Percentiles rank a stretch among this genome's conserved stretches.
phyloP scores from a whole-genome alignment of 2,329 filamentous ascomycete genomes.

The Claviceps digitariae region DNA sequence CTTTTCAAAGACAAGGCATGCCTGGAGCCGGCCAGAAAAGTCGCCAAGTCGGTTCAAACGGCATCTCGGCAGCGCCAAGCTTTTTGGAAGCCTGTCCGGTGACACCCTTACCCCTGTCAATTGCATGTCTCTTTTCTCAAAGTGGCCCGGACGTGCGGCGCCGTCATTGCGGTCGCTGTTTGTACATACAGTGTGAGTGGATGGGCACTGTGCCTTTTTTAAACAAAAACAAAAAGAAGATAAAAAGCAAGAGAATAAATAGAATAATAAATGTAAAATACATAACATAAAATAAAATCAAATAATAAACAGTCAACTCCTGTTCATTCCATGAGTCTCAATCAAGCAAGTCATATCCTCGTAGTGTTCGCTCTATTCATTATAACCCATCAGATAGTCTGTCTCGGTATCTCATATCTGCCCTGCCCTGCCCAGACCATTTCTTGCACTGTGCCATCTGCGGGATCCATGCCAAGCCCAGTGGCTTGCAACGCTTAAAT shows the following conservation, averaged over 20 bases:
- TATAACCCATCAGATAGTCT: no score
- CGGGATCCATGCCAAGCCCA: constrained; percentile 24
- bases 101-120: not conserved
- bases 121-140: not conserved
- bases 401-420: no score
- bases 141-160: not conserved
- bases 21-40: constrained; percentile 19
- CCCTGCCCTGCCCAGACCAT: no score
- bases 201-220: no score
- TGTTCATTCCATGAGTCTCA: no score
- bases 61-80: constrained; percentile 20
- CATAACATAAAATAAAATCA: no score
- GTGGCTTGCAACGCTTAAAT: constrained; percentile 36
- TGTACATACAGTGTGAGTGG: not conserved
- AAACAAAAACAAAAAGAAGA: no score
- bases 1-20: constrained; percentile 2
- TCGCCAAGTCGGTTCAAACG: constrained; percentile 27
- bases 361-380: no score
- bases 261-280: no score
- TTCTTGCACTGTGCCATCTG: constrained; percentile 5
- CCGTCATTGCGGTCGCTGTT: not conserved
- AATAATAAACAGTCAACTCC: no score
- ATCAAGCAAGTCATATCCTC: no score
- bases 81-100: constrained; percentile 1
- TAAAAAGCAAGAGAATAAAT: no score